Percentiles rank a stretch among this genome's conserved stretches.
Evolutionary conservation across 2,329 filamentous ascomycete species (phyloP).

Genomic region (Sclerotinia spermophila): DNA sequence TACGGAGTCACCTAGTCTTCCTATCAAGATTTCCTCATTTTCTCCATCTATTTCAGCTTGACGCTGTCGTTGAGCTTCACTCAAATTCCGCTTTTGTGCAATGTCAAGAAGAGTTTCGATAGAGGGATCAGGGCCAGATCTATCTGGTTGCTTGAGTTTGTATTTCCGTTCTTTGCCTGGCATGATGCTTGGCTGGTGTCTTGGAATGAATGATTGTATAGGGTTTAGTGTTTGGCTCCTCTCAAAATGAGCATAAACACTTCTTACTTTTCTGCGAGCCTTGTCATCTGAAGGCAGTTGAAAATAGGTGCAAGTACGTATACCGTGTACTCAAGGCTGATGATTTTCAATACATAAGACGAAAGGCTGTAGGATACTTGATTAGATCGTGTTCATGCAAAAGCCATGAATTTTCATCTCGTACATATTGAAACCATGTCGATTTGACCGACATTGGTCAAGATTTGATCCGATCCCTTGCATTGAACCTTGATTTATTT

Average conservation of each 20-base stretch:
- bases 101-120: slow-evolving; percentile 70
- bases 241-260: background rate
- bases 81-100: slow-evolving; percentile 60
- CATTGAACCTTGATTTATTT: background rate
- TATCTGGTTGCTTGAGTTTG: slow-evolving; percentile 66
- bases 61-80: slow-evolving; percentile 26
- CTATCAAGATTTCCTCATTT: slow-evolving; percentile 30
- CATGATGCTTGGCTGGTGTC: background rate
- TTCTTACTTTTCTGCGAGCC: background rate
- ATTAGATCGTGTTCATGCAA: slow-evolving; percentile 1
- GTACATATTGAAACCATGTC: background rate
- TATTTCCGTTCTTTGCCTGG: slow-evolving; percentile 44
- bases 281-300: background rate
- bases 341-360: background rate
- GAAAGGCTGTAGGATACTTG: slow-evolving; percentile 1
- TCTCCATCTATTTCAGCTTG: slow-evolving; percentile 31
- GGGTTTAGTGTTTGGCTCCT: background rate
- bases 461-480: background rate
- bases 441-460: background rate
- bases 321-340: slow-evolving; percentile 3
- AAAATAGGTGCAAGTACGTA: background rate
- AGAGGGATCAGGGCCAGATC: slow-evolving; percentile 52
- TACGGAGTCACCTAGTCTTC: slow-evolving; percentile 45
- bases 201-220: background rate
- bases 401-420: background rate